Evolutionary conservation across 2,329 filamentous ascomycete species (phyloP).

Genomic region (Fusarium sterilihyphosum): DNA sequence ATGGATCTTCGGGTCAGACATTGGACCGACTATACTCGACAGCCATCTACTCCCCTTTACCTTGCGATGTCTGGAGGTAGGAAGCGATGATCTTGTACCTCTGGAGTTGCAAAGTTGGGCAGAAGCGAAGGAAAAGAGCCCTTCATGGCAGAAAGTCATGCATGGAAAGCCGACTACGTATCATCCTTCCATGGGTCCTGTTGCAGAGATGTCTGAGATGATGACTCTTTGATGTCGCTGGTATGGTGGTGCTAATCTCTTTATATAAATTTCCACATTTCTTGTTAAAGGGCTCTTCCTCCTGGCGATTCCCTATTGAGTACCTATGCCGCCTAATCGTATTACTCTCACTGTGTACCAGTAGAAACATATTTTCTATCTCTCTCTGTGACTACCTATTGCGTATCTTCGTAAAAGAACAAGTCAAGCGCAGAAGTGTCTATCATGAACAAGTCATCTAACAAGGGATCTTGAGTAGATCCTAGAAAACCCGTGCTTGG

Average conservation of each 20-base stretch:
- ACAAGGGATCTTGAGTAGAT: not conserved
- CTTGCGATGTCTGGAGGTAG: constrained; percentile 17
- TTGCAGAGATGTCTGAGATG: constrained; percentile 23
- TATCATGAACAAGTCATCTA: not conserved
- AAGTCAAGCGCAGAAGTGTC: not conserved
- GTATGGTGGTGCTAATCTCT: not conserved
- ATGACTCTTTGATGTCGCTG: not conserved
- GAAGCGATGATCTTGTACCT: constrained; percentile 13
- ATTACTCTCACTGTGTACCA: not conserved
- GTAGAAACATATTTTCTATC: not conserved
- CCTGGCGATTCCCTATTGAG: not conserved
- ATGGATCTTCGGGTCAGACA: constrained; percentile 12
- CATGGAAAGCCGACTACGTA: constrained; percentile 14
- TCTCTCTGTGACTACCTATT: not conserved
- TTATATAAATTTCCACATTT: not conserved
- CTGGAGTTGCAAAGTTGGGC: constrained; percentile 17
- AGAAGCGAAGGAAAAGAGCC: constrained; percentile 1
- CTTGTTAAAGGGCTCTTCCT: not conserved
- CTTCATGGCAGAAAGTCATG: constrained; percentile 19
- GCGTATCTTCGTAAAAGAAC: not conserved
- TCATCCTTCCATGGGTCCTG: constrained; percentile 23
- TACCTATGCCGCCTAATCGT: too few relatives aligned
- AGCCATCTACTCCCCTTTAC: constrained; percentile 23
- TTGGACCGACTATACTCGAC: constrained; percentile 22
- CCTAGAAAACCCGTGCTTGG: not conserved